A percentile compares a stretch with the other conserved stretches of the same genome.
Evolutionary conservation across 441 rosid genomes (phyloP).

Genomic region (Cnidoscolus chayamansa): DNA sequence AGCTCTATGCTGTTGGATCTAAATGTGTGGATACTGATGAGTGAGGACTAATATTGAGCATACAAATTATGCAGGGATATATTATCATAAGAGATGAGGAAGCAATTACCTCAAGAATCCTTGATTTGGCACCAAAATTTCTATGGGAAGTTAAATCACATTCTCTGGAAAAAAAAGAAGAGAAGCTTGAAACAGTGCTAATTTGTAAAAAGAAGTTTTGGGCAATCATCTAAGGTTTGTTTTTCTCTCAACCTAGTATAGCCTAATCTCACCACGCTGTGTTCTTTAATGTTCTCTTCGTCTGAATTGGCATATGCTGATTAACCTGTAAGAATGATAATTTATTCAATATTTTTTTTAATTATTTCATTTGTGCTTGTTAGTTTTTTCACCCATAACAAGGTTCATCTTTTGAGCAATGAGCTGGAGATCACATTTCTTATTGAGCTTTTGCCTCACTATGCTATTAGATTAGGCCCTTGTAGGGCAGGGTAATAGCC

Average conservation of each 20-base stretch:
- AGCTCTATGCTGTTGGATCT: not conserved
- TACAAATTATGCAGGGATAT: slow-evolving; percentile 56
- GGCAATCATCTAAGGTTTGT: slow-evolving; percentile 35
- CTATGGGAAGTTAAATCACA: slow-evolving; percentile 72
- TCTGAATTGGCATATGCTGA: not conserved
- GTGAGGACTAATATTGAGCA: too few relatives aligned
- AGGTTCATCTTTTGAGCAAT: not conserved
- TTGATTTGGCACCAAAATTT: slow-evolving; percentile 61
- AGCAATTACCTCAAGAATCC: slow-evolving; percentile 46
- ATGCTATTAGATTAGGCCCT: too few relatives aligned
- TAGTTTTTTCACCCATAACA: not conserved
- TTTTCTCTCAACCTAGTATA: slow-evolving; percentile 8
- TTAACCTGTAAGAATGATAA: not conserved
- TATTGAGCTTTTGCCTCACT: too few relatives aligned
- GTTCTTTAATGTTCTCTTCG: not conserved
- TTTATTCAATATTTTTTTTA: slow-evolving; percentile 5
- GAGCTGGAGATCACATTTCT: not conserved
- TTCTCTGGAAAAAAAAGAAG: slow-evolving; percentile 49
- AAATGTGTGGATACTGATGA: too few relatives aligned
- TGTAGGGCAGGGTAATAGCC: too few relatives aligned
- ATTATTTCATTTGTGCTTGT: not conserved
- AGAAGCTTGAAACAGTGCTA: slow-evolving; percentile 57
- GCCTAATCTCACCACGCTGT: not conserved
- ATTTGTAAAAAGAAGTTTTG: slow-evolving; percentile 85
- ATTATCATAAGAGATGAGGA: slow-evolving; percentile 78